Percentiles rank a stretch among this genome's conserved stretches.
These are phyloP conservation scores for Plantago major DNA, from an alignment of 257 asterid genomes.

Conservation along the genomic window DNA sequence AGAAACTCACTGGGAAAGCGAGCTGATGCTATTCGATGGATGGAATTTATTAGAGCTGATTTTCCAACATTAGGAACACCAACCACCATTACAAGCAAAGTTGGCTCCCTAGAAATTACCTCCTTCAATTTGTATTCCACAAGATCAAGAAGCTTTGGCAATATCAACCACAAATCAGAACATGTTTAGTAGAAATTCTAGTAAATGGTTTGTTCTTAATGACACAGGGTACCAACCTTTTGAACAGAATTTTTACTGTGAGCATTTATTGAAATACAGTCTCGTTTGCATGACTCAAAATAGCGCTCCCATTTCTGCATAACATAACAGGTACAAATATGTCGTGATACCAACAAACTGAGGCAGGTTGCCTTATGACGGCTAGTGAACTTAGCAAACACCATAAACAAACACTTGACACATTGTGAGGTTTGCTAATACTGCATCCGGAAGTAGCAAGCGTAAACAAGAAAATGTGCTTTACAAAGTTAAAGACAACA, in stretches of 20 bases:
- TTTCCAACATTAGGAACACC: conserved; percentile 99
- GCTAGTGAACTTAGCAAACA: conserved; percentile 10
- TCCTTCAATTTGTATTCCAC: conserved; percentile 88
- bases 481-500: neutral
- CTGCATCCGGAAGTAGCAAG: conserved; percentile 2
- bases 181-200: conserved; percentile 3
- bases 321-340: conserved; percentile 16
- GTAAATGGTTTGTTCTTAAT: neutral
- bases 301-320: conserved; percentile 70
- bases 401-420: neutral
- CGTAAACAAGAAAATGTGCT: neutral
- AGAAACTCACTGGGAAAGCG: conserved; percentile 71
- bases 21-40: conserved; percentile 73
- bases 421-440: neutral
- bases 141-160: conserved; percentile 72
- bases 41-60: conserved; percentile 78
- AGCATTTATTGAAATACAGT: conserved; percentile 80
- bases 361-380: neutral
- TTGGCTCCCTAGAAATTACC: conserved; percentile 71
- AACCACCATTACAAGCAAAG: conserved; percentile 85
- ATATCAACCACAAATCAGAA: conserved; percentile 29
- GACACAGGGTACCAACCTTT: conserved; percentile 54
- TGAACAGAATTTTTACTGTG: conserved; percentile 81
- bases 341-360: neutral
- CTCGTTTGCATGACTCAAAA: conserved; percentile 67